Evolutionary conservation across 306 rosid genomes (phyloP), one percentile per base, ranked within the genome.

Genomic region (Vicia sativa): DNA sequence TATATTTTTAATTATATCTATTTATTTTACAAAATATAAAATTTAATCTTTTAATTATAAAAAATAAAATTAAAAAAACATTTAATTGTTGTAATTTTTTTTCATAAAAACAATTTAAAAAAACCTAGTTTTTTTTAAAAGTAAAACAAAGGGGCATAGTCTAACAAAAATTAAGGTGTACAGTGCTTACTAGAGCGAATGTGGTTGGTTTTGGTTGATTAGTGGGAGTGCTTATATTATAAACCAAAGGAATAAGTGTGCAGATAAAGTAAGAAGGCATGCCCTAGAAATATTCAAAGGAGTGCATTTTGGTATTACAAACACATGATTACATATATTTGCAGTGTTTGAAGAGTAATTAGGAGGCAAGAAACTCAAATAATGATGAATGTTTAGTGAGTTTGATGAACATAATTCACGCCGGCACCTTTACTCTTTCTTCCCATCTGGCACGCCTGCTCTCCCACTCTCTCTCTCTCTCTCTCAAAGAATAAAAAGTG

Each of bases 401-500:
- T 80, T 90, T 80, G 85, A 90, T 90, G 74, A 86, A 86, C 79
- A 67, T 81, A 53, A 86, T 74, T 80, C 98, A 90, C 91, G 98
- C 96, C 93, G 91, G 96, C 91, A 87, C 93, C 96, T 91, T 91
- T 89, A 76, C 83, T 79, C 68, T 21, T 37, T 28, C 65, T 50
- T 58, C 41, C 77, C 87, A 84, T 66, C 79, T 77, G 83, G 85
- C 97, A 90, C 93, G 90, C 96, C 91, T 86, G 84, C 89, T 83
- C 72, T 49, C 67, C 65, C 52, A 67, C 67, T 74, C 69, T 71
- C 38, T 25, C 75, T 67, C 52, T 63, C 67, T 74, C 69, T 71
- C 38, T 25, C 75, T 67, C 34, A 52, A 69, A 77, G 42, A 79
- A 69, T 70, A 84, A 80, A 92, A 90, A 86, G 86, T 75, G 79